phyloP scores from a whole-genome alignment of 768 basidiomycete genomes.

The Phallus indusiatus region DNA sequence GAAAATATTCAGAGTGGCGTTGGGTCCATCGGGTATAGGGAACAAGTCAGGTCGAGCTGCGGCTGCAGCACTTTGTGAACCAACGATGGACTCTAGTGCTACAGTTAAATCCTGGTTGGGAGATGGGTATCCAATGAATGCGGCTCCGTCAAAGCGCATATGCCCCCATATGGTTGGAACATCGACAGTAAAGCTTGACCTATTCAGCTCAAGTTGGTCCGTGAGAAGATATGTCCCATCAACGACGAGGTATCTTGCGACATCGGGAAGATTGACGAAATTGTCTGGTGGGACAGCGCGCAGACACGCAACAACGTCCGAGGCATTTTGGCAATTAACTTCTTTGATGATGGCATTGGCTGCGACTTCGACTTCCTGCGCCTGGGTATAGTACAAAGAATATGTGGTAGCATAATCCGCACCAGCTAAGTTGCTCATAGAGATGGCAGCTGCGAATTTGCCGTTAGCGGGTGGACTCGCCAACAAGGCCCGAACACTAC shows the following conservation, averaged over 20 bases:
- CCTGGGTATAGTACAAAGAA: conserved; percentile 39
- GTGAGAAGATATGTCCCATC: conserved; percentile 38
- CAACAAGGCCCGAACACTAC: conserved; percentile 31
- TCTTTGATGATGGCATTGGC: conserved; percentile 25
- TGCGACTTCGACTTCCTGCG: conserved; percentile 29
- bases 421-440: conserved; percentile 39
- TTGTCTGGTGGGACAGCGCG: conserved; percentile 23
- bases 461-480: conserved; percentile 27
- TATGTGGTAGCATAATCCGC: conserved; percentile 39
- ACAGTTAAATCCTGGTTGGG: conserved; percentile 10
- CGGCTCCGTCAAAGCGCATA: conserved; percentile 42
- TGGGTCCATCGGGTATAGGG: conserved; percentile 27
- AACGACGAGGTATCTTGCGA: conserved; percentile 32
- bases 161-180: conserved; percentile 41
- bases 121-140: conserved; percentile 33
- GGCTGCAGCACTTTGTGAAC: conserved; percentile 12
- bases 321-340: conserved; percentile 29
- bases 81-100: conserved; percentile 14
- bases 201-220: conserved; percentile 30
- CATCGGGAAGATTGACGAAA: conserved; percentile 25
- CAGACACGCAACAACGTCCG: conserved; percentile 30
- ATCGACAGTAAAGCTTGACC: conserved; percentile 29
- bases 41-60: conserved; percentile 28
- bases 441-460: conserved; percentile 31
- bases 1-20: conserved; percentile 32